Conservation (phyloP, 164 flowering plant genomes). For the Sedum album region DNA sequence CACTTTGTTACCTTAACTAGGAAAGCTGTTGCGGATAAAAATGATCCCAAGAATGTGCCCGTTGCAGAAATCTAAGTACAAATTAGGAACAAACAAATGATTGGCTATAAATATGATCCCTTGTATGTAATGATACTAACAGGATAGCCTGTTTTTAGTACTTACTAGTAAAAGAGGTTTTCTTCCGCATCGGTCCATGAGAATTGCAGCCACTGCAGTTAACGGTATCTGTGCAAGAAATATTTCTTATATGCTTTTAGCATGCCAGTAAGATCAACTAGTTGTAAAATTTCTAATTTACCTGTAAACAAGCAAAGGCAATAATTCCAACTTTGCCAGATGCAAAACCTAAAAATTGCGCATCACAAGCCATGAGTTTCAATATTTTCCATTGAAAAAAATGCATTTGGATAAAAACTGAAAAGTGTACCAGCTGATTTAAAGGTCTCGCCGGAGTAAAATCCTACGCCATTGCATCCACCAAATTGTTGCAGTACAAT, state of each 20-base stretch:
- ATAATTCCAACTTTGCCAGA: slow-evolving; percentile 2
- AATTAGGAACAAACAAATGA: background rate
- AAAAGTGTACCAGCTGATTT: slow-evolving; percentile 5
- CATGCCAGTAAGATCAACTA: background rate
- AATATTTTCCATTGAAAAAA: background rate
- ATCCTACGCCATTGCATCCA: slow-evolving; percentile 5
- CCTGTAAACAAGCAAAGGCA: slow-evolving; percentile 5
- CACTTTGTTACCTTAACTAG: background rate
- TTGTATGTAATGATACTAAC: background rate
- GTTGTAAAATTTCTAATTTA: background rate
- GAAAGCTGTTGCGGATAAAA: background rate
- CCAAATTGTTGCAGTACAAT: slow-evolving; percentile 8
- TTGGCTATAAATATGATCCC: too few relatives aligned
- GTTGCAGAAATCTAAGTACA: background rate
- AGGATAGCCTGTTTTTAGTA: background rate
- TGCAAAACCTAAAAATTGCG: slow-evolving; percentile 1
- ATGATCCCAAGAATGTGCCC: slow-evolving; percentile 4
- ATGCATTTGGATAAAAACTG: background rate
- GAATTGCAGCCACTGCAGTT: slow-evolving; percentile 4
- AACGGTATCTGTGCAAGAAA: background rate
- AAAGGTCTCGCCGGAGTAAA: slow-evolving; percentile 7
- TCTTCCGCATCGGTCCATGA: slow-evolving; percentile 2
- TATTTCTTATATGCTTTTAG: background rate
- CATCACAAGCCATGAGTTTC: background rate
- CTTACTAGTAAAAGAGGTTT: slow-evolving; percentile 2